phyloP scores from a whole-genome alignment of 192 early-diverging fungal genomes.

The Mortierella hygrophila region DNA sequence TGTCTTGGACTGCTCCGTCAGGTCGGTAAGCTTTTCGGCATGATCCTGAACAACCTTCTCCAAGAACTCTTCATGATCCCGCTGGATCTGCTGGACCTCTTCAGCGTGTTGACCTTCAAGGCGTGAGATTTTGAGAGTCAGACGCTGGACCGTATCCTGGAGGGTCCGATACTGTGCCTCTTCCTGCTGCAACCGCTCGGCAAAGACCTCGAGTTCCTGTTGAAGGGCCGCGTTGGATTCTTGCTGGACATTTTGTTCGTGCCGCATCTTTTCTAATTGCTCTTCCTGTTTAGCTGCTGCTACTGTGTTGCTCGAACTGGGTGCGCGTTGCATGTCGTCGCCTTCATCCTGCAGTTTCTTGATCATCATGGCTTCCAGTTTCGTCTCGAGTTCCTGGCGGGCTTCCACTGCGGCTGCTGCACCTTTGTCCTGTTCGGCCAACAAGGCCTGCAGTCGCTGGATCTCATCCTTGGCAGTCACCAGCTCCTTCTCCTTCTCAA shows the following conservation, averaged over 20 bases:
- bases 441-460: conserved; percentile 10
- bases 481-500: conserved; percentile 26
- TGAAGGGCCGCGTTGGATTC: not conserved
- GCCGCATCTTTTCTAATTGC: not conserved
- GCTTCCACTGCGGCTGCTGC: not conserved
- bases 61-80: conserved; percentile 36
- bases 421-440: conserved; percentile 9
- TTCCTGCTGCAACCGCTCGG: conserved; percentile 19
- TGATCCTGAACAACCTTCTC: conserved; percentile 38
- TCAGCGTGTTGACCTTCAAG: conserved; percentile 11
- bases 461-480: conserved; percentile 17
- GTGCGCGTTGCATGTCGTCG: not conserved
- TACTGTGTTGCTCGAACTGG: not conserved
- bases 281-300: not conserved
- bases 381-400: conserved; percentile 28
- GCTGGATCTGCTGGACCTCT: conserved; percentile 24
- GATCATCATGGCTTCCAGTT: conserved; percentile 7
- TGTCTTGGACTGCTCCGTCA: conserved; percentile 32
- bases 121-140: conserved; percentile 4
- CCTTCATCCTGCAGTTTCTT: conserved; percentile 2
- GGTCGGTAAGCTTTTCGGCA: conserved; percentile 17
- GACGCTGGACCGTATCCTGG: conserved; percentile 29
- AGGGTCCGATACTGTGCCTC: conserved; percentile 25
- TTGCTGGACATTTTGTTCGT: not conserved
- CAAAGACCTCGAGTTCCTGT: conserved; percentile 11